Base-by-base conservation (phyloP, 129 eudicot genomes). In the Flaveria robusta region DNA sequence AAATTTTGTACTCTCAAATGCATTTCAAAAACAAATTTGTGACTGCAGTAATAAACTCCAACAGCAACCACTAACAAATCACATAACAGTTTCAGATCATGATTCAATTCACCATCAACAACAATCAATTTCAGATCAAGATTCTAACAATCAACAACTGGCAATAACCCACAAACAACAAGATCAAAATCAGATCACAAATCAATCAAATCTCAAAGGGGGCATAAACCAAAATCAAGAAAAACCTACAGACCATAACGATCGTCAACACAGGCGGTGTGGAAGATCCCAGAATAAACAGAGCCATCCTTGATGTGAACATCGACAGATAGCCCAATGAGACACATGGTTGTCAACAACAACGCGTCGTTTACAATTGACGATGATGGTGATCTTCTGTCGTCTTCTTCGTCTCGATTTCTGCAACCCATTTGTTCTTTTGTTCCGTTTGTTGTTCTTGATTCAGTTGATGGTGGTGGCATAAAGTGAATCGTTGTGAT, bases 281-380 rank as follows among this genome's bases (percentile, higher is more conserved):
- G 82, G 72, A 93, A 63, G 22, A 29, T 63, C 31, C 68, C 68
- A 29, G 68, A 63, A 63, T 63, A 63, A 29, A 63, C 45, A 63
- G 68, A 29, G 68, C 68, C 68, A 27, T 63, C 68, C 20, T 63
- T 63, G 42, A 84, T 81, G 66, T 86, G 89, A 80, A 93, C 97
- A 14, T 93, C 98, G 45, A 93, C 98, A 18, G 89, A 82, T 15
- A 86, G 71, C 51, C 92, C 97, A 87, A 90, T 77, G 71, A 93
- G 91, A 77, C 88, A 83, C 92, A 93, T 90, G 77, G 92, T 90
- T 7, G 92, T 78, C 37, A 88, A 83, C 1, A 93, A 82, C 86
- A 93, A 74, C 8, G 91, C 90, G 74, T 88, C 98, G 55, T 83
- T 83, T 2, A 84, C 71, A 31, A 59, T 18, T 59, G 71, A 39